These are phyloP conservation scores for Stenocarpella maydis DNA, from an alignment of 2,329 filamentous ascomycete species.

Conservation along the genomic window DNA sequence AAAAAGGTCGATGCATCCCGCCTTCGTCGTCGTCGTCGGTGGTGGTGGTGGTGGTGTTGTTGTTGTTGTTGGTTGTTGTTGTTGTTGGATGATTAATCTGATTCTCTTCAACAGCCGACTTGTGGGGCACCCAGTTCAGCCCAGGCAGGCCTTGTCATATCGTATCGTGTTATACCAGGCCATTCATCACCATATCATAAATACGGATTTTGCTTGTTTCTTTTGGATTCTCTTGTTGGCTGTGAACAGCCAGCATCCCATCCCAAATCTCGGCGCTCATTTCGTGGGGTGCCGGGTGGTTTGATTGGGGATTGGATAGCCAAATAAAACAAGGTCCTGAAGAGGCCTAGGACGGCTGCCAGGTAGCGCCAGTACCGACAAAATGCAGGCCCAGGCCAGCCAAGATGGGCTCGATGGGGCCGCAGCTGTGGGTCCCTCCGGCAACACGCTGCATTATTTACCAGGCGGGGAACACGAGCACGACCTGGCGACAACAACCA, in stretches of 20 bases:
- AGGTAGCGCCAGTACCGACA: slow-evolving; percentile 18
- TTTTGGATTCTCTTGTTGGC: too few species aligned
- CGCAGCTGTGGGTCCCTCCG: slow-evolving; percentile 19
- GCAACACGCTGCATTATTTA: slow-evolving; percentile 25
- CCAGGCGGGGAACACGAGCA: slow-evolving; percentile 26
- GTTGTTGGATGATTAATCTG: neutral
- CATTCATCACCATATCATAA: neutral
- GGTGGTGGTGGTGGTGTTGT: neutral
- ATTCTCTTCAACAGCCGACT: too few species aligned
- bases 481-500: slow-evolving; percentile 28
- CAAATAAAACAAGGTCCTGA: slow-evolving; percentile 16
- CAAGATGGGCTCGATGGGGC: neutral
- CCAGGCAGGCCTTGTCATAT: neutral
- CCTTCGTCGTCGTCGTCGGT: too few species aligned
- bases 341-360: slow-evolving; percentile 18
- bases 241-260: slow-evolving; percentile 5
- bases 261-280: slow-evolving; percentile 24
- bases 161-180: neutral
- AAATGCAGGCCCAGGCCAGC: slow-evolving; percentile 8
- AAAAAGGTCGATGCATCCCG: slow-evolving; percentile 23
- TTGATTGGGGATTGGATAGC: slow-evolving; percentile 13
- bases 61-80: too few species aligned
- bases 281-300: neutral
- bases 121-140: too few species aligned
- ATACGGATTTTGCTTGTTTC: neutral